Evolutionary conservation across 2,329 filamentous ascomycete species (phyloP), one percentile per base, ranked within the genome.

Genomic region (Colletotrichum kahawae): DNA sequence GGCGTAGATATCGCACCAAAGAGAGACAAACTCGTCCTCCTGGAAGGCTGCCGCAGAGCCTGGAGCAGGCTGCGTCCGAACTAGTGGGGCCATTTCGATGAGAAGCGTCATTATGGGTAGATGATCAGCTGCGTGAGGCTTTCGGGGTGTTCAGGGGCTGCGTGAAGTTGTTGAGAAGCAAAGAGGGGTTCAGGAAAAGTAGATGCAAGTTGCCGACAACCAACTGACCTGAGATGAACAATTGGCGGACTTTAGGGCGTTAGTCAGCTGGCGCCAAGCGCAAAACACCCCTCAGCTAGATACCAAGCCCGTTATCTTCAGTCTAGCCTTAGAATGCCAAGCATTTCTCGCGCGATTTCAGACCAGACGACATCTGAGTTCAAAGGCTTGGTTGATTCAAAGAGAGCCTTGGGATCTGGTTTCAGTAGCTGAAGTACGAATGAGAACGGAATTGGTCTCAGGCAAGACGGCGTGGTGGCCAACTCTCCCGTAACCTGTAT

Each of bases 21-120:
- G 70, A 29, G 70, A 24, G 54, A 73, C 70, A 12, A 73, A 68
- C 21, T 73, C 64, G 31, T 73, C 70, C 64, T 68, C 70, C 31
- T 16, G 3, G 3, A 68, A 73, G 6, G 70, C 70, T 31, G 27
- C 7, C 2, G 70, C 31, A 14, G 27, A 56, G 43, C 33, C 70
- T 27, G 8, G 51, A 21, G 59, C 69, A 21, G 69, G 69, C 36
- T 60, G 60, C 43, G n/a, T 59, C 62, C 69, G 67, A 34, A 71
- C 62, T 16, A 71, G 43, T 29, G 62, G 69, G 12, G 69, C 62
- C 59, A 48, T 59, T 9, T 60, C 3, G 4, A 33, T 59, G 0
- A 60, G 51, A 8, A 38, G 54, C 31, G 66, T 68, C 66, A 68
- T 68, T 29, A 12, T 24, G 24, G 51, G 2, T 51, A 10, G 29